Percentiles rank a stretch among this genome's conserved stretches.
phyloP scores from a whole-genome alignment of 179 eudicot genomes.

The Beta lomatogona region DNA sequence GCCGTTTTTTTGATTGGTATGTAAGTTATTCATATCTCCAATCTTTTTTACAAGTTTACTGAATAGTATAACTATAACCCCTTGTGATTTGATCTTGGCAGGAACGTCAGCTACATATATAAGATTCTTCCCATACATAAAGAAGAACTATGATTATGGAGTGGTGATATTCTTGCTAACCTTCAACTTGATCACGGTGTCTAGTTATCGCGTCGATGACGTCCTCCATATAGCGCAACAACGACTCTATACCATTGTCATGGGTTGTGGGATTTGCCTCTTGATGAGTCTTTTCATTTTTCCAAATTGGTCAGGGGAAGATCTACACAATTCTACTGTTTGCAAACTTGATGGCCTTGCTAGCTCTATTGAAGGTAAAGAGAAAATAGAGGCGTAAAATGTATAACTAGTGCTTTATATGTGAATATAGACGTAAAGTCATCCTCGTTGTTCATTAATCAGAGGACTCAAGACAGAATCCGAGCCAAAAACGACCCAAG shows the following conservation, averaged over 20 bases:
- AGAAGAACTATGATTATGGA: slow-evolving; percentile 87
- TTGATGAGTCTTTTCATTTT: slow-evolving; percentile 70
- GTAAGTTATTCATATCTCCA: no score
- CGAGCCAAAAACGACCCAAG: background rate
- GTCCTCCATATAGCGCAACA: slow-evolving; percentile 71
- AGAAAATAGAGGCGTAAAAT: no score
- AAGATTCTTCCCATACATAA: slow-evolving; percentile 82
- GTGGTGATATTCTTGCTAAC: slow-evolving; percentile 85
- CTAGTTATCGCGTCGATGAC: slow-evolving; percentile 68
- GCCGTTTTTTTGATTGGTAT: slow-evolving; percentile 73
- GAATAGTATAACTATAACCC: background rate
- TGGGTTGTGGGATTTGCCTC: slow-evolving; percentile 85
- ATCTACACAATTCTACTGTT: slow-evolving; percentile 73
- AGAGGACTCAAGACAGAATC: background rate
- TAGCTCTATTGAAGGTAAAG: slow-evolving; percentile 62
- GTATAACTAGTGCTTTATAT: background rate
- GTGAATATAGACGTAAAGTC: background rate
- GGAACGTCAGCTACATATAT: slow-evolving; percentile 61
- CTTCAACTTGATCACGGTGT: slow-evolving; percentile 74
- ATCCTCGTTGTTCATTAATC: background rate
- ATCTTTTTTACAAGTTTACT: background rate
- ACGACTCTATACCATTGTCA: slow-evolving; percentile 62
- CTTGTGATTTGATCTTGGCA: slow-evolving; percentile 5
- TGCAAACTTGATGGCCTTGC: slow-evolving; percentile 85
- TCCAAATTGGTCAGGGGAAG: slow-evolving; percentile 91